A percentile compares a stretch with the other conserved stretches of the same genome.
Conservation (phyloP, 176 grass and related monocot genomes). For the Triticum timopheevii region DNA sequence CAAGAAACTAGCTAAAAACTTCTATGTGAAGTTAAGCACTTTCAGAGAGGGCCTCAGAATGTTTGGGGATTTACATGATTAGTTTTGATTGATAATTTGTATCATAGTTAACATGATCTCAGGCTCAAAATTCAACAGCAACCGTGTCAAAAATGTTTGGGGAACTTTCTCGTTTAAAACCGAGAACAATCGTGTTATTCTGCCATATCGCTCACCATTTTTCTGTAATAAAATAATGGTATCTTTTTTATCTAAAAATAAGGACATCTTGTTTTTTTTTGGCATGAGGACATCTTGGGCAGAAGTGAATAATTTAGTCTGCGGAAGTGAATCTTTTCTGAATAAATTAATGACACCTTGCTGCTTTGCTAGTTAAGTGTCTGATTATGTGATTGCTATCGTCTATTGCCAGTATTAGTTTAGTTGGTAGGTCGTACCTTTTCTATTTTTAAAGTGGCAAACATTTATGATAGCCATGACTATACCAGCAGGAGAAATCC, state of each 20-base stretch:
- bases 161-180: not conserved
- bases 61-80: constrained; percentile 3
- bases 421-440: not conserved
- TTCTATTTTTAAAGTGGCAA: not conserved
- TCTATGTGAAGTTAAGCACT: not conserved
- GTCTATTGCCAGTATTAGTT: not conserved
- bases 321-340: not conserved
- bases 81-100: not conserved
- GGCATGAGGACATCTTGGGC: not conserved
- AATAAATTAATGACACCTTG: not conserved
- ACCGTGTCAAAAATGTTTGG: not conserved
- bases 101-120: not conserved
- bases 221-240: not conserved
- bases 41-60: not conserved
- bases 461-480: not conserved
- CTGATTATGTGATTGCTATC: not conserved
- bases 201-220: not conserved
- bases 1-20: not conserved
- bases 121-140: constrained; percentile 5
- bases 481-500: constrained; percentile 6
- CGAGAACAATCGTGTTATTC: not conserved
- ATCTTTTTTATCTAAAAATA: not conserved
- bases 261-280: not conserved
- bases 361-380: not conserved
- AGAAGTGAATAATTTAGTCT: not conserved